These are phyloP conservation scores for Boletus rubescentipes DNA, from an alignment of 768 basidiomycete genomes.

Conservation along the genomic window DNA sequence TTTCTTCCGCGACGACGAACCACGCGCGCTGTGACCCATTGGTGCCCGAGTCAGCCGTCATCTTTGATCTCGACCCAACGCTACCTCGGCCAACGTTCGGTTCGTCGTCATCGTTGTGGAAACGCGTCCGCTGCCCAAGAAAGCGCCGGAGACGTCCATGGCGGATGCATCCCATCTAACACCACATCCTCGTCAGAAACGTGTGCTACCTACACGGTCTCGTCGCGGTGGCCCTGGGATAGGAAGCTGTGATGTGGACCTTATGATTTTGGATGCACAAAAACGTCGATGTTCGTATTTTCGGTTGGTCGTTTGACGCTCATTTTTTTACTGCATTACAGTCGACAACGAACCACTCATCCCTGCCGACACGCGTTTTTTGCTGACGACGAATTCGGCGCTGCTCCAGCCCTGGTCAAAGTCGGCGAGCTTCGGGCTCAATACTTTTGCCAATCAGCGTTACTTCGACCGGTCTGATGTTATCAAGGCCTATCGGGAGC, in stretches of 20 bases:
- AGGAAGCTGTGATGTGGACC: slow-evolving; percentile 75
- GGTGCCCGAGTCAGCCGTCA: background rate
- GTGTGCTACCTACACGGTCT: slow-evolving; percentile 79
- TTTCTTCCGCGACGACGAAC: slow-evolving; percentile 12
- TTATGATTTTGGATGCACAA: slow-evolving; percentile 81
- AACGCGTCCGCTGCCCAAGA: slow-evolving; percentile 6
- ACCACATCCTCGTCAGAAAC: slow-evolving; percentile 58
- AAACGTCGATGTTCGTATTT: slow-evolving; percentile 66
- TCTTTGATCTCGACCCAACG: slow-evolving; percentile 3
- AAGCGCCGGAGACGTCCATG: slow-evolving; percentile 23
- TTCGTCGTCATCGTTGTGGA: slow-evolving; percentile 4
- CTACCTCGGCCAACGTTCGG: slow-evolving; percentile 1
- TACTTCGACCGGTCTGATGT: slow-evolving; percentile 82
- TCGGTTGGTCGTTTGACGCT: slow-evolving; percentile 15
- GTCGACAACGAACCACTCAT: slow-evolving; percentile 74
- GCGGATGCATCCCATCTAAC: slow-evolving; percentile 36
- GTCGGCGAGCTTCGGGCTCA: slow-evolving; percentile 44
- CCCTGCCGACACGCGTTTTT: slow-evolving; percentile 60
- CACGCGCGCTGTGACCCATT: background rate
- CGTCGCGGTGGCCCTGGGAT: slow-evolving; percentile 80
- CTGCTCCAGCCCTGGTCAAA: slow-evolving; percentile 43
- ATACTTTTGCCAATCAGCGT: slow-evolving; percentile 60
- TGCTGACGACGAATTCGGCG: slow-evolving; percentile 71
- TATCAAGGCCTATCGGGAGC: slow-evolving; percentile 64
- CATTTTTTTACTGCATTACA: slow-evolving; percentile 31